Evolutionary conservation across 768 basidiomycete genomes (phyloP).

Genomic region (Russula lepida): DNA sequence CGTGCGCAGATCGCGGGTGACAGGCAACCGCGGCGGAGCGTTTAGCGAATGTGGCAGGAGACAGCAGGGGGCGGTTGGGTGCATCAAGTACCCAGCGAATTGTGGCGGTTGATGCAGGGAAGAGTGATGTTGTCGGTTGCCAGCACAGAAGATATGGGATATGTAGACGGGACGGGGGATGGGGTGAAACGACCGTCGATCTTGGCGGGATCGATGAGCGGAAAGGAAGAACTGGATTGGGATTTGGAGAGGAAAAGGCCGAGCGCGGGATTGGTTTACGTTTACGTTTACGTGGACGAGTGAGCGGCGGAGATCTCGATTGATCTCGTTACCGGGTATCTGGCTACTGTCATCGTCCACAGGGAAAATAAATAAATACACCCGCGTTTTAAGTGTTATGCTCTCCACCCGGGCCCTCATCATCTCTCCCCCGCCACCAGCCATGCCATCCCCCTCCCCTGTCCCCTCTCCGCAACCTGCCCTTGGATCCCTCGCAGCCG

Average conservation of each 20-base stretch:
- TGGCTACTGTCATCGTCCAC: neutral
- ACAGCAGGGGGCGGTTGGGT: neutral
- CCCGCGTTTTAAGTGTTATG: conserved; percentile 12
- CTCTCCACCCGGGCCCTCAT: conserved; percentile 1
- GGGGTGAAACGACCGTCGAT: neutral
- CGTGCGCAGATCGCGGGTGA: neutral
- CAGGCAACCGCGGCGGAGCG: neutral
- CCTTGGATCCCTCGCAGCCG: conserved; percentile 16
- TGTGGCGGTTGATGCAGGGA: neutral
- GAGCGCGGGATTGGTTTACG: conserved; percentile 18
- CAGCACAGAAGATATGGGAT: too few relatives aligned
- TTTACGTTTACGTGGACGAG: neutral
- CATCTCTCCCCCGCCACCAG: neutral
- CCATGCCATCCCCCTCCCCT: neutral
- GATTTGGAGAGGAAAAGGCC: conserved; percentile 8
- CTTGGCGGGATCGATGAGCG: conserved; percentile 7
- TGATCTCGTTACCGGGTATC: neutral
- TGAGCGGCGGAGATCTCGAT: conserved; percentile 8
- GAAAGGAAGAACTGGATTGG: conserved; percentile 9
- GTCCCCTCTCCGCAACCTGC: neutral
- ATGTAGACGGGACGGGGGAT: neutral
- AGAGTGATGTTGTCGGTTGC: neutral
- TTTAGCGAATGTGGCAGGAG: neutral
- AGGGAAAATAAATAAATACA: conserved; percentile 11
- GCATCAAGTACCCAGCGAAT: neutral